These are phyloP conservation scores for Yarrowia alimentaria DNA, from an alignment of 805 yeast species.

Conservation along the genomic window DNA sequence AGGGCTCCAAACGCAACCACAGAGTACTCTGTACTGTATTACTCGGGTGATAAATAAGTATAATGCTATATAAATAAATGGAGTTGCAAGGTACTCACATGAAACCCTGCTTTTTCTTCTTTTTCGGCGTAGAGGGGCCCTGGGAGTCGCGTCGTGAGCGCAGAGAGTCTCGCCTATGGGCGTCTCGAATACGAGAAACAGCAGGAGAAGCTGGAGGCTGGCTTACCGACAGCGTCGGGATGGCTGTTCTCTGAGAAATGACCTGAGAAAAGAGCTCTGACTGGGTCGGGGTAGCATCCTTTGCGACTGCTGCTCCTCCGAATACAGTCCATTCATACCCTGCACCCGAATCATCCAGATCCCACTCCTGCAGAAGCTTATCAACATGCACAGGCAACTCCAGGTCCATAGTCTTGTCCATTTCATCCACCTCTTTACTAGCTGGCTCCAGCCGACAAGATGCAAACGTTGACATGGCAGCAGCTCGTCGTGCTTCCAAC, in stretches of 20 bases:
- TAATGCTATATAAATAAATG: too few species aligned
- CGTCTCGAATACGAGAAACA: too few species aligned
- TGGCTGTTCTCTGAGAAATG: constrained; percentile 2
- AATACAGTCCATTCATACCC: neutral
- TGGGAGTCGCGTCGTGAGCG: too few species aligned
- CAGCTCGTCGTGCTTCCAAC: neutral
- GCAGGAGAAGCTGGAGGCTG: constrained; percentile 11
- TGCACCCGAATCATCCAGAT: neutral
- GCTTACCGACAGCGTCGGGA: constrained; percentile 5
- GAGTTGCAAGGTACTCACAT: too few species aligned
- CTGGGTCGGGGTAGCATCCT: constrained; percentile 1
- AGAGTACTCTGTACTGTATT: too few species aligned
- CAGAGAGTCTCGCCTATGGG: too few species aligned
- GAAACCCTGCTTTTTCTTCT: too few species aligned
- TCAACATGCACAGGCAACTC: neutral
- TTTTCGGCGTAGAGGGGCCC: too few species aligned
- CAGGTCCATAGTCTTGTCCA: neutral
- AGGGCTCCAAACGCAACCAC: too few species aligned
- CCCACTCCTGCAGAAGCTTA: constrained; percentile 1
- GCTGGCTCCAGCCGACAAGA: neutral
- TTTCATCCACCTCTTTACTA: neutral
- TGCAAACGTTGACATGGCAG: neutral
- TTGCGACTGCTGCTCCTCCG: neutral
- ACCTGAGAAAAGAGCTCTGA: constrained; percentile 4
- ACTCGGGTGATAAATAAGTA: too few species aligned